Evolutionary conservation across 2,329 filamentous ascomycete genomes (phyloP), one percentile per base, ranked within the genome.

Genomic region (Cladosporium austrohemisphaericum): DNA sequence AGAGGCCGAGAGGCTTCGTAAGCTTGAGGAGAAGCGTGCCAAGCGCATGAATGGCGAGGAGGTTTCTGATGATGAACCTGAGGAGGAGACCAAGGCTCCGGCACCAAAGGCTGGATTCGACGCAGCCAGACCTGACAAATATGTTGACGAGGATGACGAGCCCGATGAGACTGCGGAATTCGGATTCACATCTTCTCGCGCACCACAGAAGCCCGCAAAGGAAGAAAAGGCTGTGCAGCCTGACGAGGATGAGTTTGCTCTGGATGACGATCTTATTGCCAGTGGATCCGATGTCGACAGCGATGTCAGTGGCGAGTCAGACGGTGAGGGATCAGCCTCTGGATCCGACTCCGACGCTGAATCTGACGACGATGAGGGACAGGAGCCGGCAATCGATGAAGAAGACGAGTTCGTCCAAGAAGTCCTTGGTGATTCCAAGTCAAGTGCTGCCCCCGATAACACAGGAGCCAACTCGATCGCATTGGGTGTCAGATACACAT

Each of bases 221-320:
- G 62, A 48, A 57, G 68, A 57, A 51, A 70, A 74, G 19, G 60
- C 90, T 14, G 87, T 83, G 5, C 84, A 95, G 26, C 90, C 95
- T 56, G 92, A 96, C 58, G 92, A 97, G 64, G 92, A 97, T 60
- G 89, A 96, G 59, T 97, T 97, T 60, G 66, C 92, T 20, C 83
- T 96, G 54, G 92, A 97, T 52, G 88, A 93, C 54, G 86, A 95
- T 62, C 76, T 97, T 13, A 79, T 96, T 26, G 90, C 90, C 10
- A 91, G 84, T 57, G 87, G 83, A 29, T 92, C 88, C 2, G 73
- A 76, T 38, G 60, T 16, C 19, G 25, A 47, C 16, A 25, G 64
- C n/a, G 69, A 73, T 14, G 53, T 56, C 2, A 51, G 40, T 7
- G 16, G 69, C 62, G 44, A 35, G 8, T 54, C 52, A 3, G 52